Percentiles rank a stretch among this genome's conserved stretches.
These are phyloP conservation scores for Penicillium sp. DNA, from an alignment of 2,329 filamentous ascomycete genomes.

Conservation along the genomic window DNA sequence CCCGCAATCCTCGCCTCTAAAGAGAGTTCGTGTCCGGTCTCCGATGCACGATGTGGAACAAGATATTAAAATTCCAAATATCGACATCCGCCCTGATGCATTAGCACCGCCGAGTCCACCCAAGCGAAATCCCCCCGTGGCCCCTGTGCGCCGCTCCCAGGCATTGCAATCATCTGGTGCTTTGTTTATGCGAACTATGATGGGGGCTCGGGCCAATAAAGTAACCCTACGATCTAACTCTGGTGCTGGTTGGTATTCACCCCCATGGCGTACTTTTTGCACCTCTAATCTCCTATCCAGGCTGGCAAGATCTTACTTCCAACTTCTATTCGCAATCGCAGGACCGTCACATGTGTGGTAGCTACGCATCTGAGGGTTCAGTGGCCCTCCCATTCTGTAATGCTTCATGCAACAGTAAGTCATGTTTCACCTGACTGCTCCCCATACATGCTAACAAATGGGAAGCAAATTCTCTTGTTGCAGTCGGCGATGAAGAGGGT, in stretches of 20 bases:
- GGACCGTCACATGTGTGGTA: constrained; percentile 54
- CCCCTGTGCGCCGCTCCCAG: constrained; percentile 39
- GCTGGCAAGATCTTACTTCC: constrained; percentile 60
- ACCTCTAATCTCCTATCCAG: constrained; percentile 31
- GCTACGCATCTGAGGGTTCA: constrained; percentile 35
- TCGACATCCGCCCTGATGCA: constrained; percentile 25
- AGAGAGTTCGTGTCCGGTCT: constrained; percentile 40
- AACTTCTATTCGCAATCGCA: constrained; percentile 59
- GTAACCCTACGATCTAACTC: constrained; percentile 38
- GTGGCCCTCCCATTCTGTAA: constrained; percentile 65
- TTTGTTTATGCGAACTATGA: constrained; percentile 41
- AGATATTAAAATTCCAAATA: constrained; percentile 29
- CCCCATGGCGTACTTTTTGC: background rate
- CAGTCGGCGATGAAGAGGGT: constrained; percentile 70
- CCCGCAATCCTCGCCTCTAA: constrained; percentile 51
- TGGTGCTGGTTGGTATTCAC: constrained; percentile 37
- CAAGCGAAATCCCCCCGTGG: constrained; percentile 28
- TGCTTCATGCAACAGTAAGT: constrained; percentile 64
- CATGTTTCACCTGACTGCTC: background rate
- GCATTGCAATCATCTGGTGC: constrained; percentile 39
- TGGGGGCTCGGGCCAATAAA: constrained; percentile 31
- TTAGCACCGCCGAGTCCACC: constrained; percentile 15
- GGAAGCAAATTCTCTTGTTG: constrained; percentile 64
- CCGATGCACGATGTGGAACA: constrained; percentile 34
- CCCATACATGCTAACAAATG: constrained; percentile 21